Percentiles rank a stretch among this genome's conserved stretches.
phyloP scores from a whole-genome alignment of 192 early-diverging fungal species.

The Dissophora globulifera region DNA sequence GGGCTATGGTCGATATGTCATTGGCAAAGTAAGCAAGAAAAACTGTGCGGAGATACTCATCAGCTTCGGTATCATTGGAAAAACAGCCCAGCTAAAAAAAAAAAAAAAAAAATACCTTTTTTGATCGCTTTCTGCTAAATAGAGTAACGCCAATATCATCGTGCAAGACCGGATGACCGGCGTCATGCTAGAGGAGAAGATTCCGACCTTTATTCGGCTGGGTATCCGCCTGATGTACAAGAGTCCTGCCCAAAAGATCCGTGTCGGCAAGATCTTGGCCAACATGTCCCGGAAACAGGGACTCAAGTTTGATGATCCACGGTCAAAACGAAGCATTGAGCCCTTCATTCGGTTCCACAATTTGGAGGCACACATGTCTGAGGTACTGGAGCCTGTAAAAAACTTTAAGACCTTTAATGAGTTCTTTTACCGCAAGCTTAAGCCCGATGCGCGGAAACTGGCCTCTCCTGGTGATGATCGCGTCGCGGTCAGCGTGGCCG shows the following conservation, averaged over 20 bases:
- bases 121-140: conserved; percentile 3
- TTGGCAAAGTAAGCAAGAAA: conserved; percentile 58
- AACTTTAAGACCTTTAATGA: conserved; percentile 83
- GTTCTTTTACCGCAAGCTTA: conserved; percentile 85
- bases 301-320: conserved; percentile 74
- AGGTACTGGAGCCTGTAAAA: conserved; percentile 75
- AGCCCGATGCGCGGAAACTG: conserved; percentile 67
- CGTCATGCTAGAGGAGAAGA: conserved; percentile 78
- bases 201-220: conserved; percentile 79
- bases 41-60: not conserved
- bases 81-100: no score
- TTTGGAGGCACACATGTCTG: conserved; percentile 64
- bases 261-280: conserved; percentile 59
- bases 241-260: conserved; percentile 59
- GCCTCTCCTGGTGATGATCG: conserved; percentile 58
- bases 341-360: conserved; percentile 80
- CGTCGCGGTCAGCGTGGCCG: conserved; percentile 78
- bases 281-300: conserved; percentile 77
- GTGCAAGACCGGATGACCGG: conserved; percentile 77
- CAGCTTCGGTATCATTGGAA: not conserved
- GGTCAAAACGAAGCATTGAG: conserved; percentile 71
- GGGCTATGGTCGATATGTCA: conserved; percentile 69
- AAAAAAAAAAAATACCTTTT: no score
- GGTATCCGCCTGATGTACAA: conserved; percentile 84
- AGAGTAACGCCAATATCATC: conserved; percentile 81